Base-by-base conservation (phyloP, 192 early-diverging fungal genomes). In the Coemansia sp. region DNA sequence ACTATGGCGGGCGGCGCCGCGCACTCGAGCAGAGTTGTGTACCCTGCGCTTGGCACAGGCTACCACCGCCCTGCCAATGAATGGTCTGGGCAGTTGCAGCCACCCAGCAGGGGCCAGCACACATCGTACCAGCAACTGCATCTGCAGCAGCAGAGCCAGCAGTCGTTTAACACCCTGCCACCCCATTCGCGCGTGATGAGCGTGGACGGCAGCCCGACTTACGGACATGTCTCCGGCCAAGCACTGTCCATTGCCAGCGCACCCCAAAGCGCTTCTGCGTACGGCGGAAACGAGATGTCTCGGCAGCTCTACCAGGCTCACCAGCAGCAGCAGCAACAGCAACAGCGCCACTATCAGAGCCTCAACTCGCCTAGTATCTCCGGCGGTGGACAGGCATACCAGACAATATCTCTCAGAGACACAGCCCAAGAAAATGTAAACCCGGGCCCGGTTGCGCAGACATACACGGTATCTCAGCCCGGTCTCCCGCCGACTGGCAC, bases 381-480 rank as follows among this genome's bases (percentile, higher is more conserved):
- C n/a, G 20, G 32, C 36, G 17, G 37, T 1, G 46, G 49, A 7
- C 26, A 32, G 37, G 34, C 33, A 6, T 57, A 74, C 15, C 72
- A 74, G 25, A 19, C 64, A 1, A 46, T 60, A 17, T 15, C 60
- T 5, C 46, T 63, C 34, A 56, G 38, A 10, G 36, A 45, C n/a
- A 9, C 17, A n/a, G 11, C 37, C 23, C 45, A 51, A n/a, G 5
- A 37, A 13, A 36, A 22, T 19, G 4, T 20, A 15, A 28, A 20
- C 18, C 9, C 43, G 6, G 44, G 37, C 32, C 5, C 44, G 13
- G 9, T 39, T 20, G 29, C 58, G 17, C 72, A 67, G 47, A 7
- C 42, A 26, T 64, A 74, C 22, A 60, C 72, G 1, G 56, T 67
- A 17, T 75, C 64, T 7, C 72, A 67, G 48, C 56, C 72, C 9